Percentiles rank a stretch among this genome's conserved stretches.
phyloP scores from a whole-genome alignment of 352 stramenopile genomes.

The Blastocystis sp. region DNA sequence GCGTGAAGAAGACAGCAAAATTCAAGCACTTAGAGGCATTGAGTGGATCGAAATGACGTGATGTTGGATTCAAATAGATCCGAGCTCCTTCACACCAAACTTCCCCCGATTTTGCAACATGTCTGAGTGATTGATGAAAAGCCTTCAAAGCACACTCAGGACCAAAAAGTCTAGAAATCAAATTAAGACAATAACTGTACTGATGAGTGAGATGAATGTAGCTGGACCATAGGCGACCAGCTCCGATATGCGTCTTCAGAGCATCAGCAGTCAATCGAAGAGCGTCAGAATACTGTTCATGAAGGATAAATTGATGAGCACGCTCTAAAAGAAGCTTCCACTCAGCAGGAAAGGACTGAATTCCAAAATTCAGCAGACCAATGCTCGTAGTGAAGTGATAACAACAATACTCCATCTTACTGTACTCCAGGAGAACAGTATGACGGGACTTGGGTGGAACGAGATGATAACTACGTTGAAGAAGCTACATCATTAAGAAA shows the following conservation, averaged over 20 bases:
- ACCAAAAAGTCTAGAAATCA: conserved; percentile 70
- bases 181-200: not conserved
- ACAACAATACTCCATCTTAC: conserved; percentile 79
- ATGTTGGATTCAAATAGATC: conserved; percentile 78
- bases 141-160: conserved; percentile 72
- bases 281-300: conserved; percentile 73
- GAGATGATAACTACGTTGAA: conserved; percentile 76
- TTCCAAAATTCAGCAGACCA: conserved; percentile 76
- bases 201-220: conserved; percentile 56
- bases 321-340: conserved; percentile 83
- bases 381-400: conserved; percentile 75
- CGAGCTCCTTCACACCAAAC: conserved; percentile 84
- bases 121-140: conserved; percentile 75
- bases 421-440: conserved; percentile 79
- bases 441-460: conserved; percentile 79
- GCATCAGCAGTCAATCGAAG: conserved; percentile 74
- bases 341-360: conserved; percentile 73
- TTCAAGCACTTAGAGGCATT: conserved; percentile 75
- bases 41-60: conserved; percentile 76
- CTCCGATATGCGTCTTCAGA: conserved; percentile 76
- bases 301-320: conserved; percentile 78
- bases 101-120: conserved; percentile 84
- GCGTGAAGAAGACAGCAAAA: conserved; percentile 85
- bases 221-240: conserved; percentile 33
- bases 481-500: conserved; percentile 74